Evolutionary conservation across 2,329 filamentous ascomycete species (phyloP).

Genomic region (Pseudogymnoascus sp.): DNA sequence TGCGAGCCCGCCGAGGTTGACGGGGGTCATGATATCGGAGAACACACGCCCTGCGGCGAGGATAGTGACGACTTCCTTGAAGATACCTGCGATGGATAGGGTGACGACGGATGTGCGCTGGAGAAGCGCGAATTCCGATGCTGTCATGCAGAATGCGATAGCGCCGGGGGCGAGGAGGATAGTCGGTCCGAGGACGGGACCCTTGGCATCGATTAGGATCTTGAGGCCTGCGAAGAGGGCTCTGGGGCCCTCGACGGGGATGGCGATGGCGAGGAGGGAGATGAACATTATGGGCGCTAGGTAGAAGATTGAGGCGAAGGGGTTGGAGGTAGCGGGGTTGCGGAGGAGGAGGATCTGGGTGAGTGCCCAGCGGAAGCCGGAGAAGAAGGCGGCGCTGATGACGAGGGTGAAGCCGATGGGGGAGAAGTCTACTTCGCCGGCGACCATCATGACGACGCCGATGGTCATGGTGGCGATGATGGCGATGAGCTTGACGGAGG

Average conservation of each 20-base stretch:
- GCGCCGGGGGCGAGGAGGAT: conserved; percentile 83
- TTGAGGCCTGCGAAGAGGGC: conserved; percentile 59
- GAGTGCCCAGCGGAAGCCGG: conserved; percentile 95
- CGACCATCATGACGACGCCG: conserved; percentile 97
- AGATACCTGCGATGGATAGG: conserved; percentile 91
- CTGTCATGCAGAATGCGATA: conserved; percentile 94
- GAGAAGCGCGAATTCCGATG: conserved; percentile 88
- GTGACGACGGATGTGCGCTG: conserved; percentile 95
- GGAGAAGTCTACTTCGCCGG: conserved; percentile 86
- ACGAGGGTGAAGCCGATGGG: conserved; percentile 81
- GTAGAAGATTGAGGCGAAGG: conserved; percentile 95
- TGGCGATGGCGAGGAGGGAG: conserved; percentile 68
- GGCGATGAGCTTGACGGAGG: conserved; percentile 73
- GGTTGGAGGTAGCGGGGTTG: conserved; percentile 91
- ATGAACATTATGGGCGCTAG: conserved; percentile 96
- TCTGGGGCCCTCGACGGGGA: conserved; percentile 75
- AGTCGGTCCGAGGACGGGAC: conserved; percentile 54
- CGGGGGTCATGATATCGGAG: conserved; percentile 73
- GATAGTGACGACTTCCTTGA: conserved; percentile 98
- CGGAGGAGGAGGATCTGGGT: conserved; percentile 92
- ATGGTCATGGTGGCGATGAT: conserved; percentile 89
- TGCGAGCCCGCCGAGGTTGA: conserved; percentile 83
- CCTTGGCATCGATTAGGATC: conserved; percentile 58
- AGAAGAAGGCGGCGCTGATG: conserved; percentile 90
- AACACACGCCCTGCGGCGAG: conserved; percentile 81